These are phyloP conservation scores for Brassica balearica DNA, from an alignment of 441 rosid genomes.

Conservation along the genomic window DNA sequence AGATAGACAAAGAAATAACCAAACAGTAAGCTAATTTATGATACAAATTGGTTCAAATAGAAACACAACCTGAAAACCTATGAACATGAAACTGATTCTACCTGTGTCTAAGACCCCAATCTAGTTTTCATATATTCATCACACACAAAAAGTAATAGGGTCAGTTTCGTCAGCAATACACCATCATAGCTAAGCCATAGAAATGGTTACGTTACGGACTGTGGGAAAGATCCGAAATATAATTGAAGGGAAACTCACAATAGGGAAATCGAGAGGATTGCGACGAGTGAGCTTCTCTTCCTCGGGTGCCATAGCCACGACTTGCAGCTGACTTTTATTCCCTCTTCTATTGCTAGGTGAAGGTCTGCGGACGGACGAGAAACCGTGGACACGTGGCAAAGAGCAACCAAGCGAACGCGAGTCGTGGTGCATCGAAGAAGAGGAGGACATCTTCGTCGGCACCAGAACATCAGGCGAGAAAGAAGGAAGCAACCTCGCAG, in stretches of 20 bases:
- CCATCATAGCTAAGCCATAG: no score
- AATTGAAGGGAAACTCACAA: slow-evolving; percentile 45
- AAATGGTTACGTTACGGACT: no score
- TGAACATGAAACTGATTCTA: not conserved
- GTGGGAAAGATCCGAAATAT: not conserved
- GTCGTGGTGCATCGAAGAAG: slow-evolving; percentile 1
- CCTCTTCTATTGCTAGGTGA: slow-evolving; percentile 33
- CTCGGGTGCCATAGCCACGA: slow-evolving; percentile 79
- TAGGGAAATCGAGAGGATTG: slow-evolving; percentile 73
- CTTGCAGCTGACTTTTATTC: slow-evolving; percentile 33
- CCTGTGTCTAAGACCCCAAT: not conserved
- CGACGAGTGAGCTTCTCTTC: slow-evolving; percentile 78
- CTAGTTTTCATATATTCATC: not conserved
- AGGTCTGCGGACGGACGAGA: slow-evolving; percentile 22
- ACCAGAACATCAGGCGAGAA: slow-evolving; percentile 31
- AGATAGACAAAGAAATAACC: slow-evolving; percentile 5
- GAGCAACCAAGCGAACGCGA: slow-evolving; percentile 31
- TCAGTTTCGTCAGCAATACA: no score
- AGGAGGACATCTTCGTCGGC: slow-evolving; percentile 2
- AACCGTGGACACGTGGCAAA: slow-evolving; percentile 32
- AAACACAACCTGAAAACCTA: slow-evolving; percentile 5
- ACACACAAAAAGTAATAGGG: not conserved
- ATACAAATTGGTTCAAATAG: not conserved
- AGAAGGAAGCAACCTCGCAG: slow-evolving; percentile 35
- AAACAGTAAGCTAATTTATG: not conserved